Conservation (phyloP, 1,139 yeast species). For the Scheffersomyces quercinus region DNA sequence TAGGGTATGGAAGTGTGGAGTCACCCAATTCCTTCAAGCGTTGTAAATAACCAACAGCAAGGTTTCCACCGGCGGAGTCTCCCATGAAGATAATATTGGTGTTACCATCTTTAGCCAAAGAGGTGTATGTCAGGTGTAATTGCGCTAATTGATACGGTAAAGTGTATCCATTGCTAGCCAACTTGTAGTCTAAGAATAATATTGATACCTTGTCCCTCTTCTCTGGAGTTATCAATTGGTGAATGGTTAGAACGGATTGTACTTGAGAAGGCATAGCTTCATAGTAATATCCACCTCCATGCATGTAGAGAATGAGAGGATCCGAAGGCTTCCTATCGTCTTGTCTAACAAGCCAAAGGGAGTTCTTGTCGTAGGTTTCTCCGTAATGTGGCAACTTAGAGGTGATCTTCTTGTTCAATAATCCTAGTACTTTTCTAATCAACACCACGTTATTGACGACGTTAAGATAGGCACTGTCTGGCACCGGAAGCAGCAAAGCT, state of each 20-base stretch:
- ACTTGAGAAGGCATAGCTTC: constrained; percentile 37
- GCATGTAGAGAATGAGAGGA: constrained; percentile 39
- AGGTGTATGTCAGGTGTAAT: constrained; percentile 29
- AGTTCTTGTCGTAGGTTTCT: constrained; percentile 29
- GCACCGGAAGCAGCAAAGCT: constrained; percentile 6
- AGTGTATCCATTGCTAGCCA: constrained; percentile 31
- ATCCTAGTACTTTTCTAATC: constrained; percentile 8
- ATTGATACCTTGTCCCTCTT: constrained; percentile 29
- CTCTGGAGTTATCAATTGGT: constrained; percentile 28
- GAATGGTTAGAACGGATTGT: constrained; percentile 29
- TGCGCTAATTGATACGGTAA: constrained; percentile 40
- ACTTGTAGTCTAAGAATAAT: constrained; percentile 39
- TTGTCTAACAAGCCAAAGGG: constrained; percentile 40
- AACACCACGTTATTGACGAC: constrained; percentile 4
- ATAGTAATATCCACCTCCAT: constrained; percentile 47
- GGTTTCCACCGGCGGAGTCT: constrained; percentile 47
- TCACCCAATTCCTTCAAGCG: constrained; percentile 18
- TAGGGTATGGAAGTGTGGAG: constrained; percentile 26
- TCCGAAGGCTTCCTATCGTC: constrained; percentile 27
- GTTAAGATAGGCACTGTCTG: constrained; percentile 8
- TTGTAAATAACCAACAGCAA: constrained; percentile 31
- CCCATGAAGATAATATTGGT: constrained; percentile 36
- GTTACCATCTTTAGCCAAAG: constrained; percentile 29
- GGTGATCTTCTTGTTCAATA: constrained; percentile 6
- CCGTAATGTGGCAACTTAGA: constrained; percentile 31